Evolutionary conservation across 2,329 filamentous ascomycete species (phyloP).

Genomic region (Rhynchosporium secalis): DNA sequence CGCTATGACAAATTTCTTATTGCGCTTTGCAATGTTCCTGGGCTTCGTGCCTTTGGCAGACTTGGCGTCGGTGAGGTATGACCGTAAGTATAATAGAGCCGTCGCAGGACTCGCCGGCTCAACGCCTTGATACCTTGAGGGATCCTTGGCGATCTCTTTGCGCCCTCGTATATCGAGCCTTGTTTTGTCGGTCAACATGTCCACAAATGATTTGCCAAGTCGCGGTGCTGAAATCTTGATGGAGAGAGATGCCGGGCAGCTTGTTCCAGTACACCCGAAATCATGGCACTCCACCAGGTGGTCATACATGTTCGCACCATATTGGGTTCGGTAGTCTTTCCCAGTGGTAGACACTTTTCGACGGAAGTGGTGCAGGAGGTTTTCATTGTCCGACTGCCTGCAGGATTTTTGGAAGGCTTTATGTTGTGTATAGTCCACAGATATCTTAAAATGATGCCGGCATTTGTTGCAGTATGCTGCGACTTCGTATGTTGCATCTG

Average conservation of each 20-base stretch:
- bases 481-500: constrained; percentile 52
- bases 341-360: constrained; percentile 42
- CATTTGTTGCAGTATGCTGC: constrained; percentile 63
- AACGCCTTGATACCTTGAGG: constrained; percentile 52
- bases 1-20: constrained; percentile 63
- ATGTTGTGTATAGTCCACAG: constrained; percentile 51
- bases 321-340: constrained; percentile 36
- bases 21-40: constrained; percentile 56
- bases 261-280: constrained; percentile 60
- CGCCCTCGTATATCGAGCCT: constrained; percentile 54
- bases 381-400: constrained; percentile 44
- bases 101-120: constrained; percentile 52
- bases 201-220: constrained; percentile 49
- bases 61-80: constrained; percentile 58
- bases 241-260: constrained; percentile 54
- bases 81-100: constrained; percentile 55
- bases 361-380: constrained; percentile 63
- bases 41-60: constrained; percentile 48
- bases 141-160: constrained; percentile 50
- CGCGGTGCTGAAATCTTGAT: constrained; percentile 55
- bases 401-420: constrained; percentile 37
- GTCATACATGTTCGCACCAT: constrained; percentile 35
- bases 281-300: constrained; percentile 44
- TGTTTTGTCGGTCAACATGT: constrained; percentile 54
- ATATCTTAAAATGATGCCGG: constrained; percentile 60